Conservation (phyloP, 2,329 filamentous ascomycete species). For the Fusarium fujikuroi region DNA sequence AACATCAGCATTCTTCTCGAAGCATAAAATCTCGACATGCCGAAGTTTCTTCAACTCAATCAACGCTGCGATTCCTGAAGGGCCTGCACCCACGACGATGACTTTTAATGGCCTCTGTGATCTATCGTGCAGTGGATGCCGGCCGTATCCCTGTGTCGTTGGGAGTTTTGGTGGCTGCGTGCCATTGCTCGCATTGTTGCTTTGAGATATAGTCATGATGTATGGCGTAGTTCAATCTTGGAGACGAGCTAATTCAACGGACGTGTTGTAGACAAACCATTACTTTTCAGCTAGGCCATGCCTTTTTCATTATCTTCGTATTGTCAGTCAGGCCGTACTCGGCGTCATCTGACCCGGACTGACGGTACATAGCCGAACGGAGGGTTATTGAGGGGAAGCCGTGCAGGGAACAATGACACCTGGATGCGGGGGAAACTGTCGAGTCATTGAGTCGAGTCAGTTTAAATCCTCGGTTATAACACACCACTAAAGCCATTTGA, state of each 20-base stretch:
- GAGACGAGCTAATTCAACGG: background rate
- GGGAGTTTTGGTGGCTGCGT: too few relatives aligned
- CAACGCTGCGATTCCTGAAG: slow-evolving; percentile 7
- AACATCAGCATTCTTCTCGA: slow-evolving; percentile 17
- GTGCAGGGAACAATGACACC: background rate
- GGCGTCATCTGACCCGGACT: background rate
- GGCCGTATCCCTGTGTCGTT: background rate
- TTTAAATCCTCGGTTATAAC: background rate
- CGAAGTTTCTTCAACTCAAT: slow-evolving; percentile 1
- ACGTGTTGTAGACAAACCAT: background rate
- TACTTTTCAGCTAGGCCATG: background rate
- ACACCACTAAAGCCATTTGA: background rate
- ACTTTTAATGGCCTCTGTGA: background rate
- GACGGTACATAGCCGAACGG: background rate
- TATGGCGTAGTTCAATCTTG: too few relatives aligned
- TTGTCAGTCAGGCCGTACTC: accelerated
- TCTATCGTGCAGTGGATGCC: background rate
- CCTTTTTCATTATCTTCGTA: background rate
- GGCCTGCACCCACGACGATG: slow-evolving; percentile 11
- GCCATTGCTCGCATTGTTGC: background rate
- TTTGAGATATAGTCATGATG: background rate
- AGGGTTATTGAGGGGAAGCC: background rate
- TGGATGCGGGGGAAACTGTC: background rate
- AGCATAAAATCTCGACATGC: background rate
- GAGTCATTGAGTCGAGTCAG: slow-evolving; percentile 14